Evolutionary conservation across 2,329 filamentous ascomycete genomes (phyloP), one percentile per base, ranked within the genome.

Genomic region (Macroventuria anomochaeta): DNA sequence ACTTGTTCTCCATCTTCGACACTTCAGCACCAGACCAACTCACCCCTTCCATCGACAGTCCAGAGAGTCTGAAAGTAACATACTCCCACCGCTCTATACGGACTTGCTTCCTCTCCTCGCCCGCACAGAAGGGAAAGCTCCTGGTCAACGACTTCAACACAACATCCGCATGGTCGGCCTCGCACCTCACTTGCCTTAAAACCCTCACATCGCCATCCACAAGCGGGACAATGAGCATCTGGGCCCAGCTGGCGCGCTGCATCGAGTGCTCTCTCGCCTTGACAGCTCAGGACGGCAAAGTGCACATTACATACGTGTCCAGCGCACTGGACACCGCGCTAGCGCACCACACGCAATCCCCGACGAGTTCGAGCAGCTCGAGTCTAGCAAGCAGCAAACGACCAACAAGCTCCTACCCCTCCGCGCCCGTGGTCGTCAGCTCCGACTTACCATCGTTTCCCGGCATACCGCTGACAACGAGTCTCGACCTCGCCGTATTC

Each of bases 81-180:
- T 70, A 72, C 26, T 42, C 64, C 0, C 68, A 72, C 48, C 67
- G 65, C 43, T 44, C 49, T 20, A 64, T 69, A 21, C 58, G 60
- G 25, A 53, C 65, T 18, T 68, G 64, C 47, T 55, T 71, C 21
- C 44, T 58, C 25, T 50, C 58, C 1, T 46, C 59, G 7, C 42
- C 56, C 20, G 47, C 61, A 7, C 49, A 46, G 12, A 53, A 57
- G 23, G 44, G 37, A 7, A 58, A 59, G 32, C 33, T 26, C 15
- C 26, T 54, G 3, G 43, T 49, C 4, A 47, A 52, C 12, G 34
- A 39, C 21, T 64, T 69, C 44, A 55, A 56, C 28, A 37, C 59
- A 3, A 51, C 63, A 8, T 37, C 58, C 21, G 55, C 65, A 26
- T 72, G 68, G 68, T 62, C 67, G 4, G 62, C 64, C 15, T 55